Conservation (phyloP, 176 grass and related monocot genomes). For the Raddia distichophylla region DNA sequence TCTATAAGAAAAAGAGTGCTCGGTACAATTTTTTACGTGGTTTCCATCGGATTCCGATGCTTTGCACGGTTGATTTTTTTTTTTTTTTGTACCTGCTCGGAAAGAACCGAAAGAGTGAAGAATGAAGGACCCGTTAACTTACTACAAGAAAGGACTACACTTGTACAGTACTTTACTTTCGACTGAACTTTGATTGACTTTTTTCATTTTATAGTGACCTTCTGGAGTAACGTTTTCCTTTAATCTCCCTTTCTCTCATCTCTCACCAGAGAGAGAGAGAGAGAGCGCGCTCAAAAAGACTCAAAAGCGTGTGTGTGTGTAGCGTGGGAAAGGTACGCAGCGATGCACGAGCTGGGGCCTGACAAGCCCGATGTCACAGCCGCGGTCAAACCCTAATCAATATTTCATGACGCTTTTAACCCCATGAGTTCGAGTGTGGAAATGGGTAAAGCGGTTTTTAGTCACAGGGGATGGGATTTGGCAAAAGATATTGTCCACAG, state of each 20-base stretch:
- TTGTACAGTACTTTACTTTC: conserved; percentile 22
- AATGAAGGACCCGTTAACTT: conserved; percentile 1
- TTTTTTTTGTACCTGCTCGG: too few relatives aligned
- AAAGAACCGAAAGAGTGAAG: not conserved
- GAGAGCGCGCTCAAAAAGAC: conserved; percentile 41
- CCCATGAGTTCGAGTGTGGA: conserved; percentile 36
- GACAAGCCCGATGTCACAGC: conserved; percentile 22
- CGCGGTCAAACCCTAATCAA: conserved; percentile 48
- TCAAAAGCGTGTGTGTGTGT: conserved; percentile 38
- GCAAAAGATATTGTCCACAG: conserved; percentile 32
- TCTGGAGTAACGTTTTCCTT: conserved; percentile 45
- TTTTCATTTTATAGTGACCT: conserved; percentile 45
- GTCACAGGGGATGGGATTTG: conserved; percentile 42
- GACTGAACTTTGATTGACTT: conserved; percentile 42
- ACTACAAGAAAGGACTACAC: not conserved
- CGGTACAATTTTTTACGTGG: not conserved
- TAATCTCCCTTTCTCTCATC: not conserved
- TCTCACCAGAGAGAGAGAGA: not conserved
- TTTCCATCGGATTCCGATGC: not conserved
- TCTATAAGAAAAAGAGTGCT: not conserved
- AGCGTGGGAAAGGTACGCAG: conserved; percentile 36
- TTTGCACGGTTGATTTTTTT: not conserved
- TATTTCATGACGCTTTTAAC: conserved; percentile 40
- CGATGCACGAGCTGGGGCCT: conserved; percentile 45
- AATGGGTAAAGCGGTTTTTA: conserved; percentile 49